Base-by-base conservation (phyloP, 805 yeast genomes). In the Teunomyces funiuensis region DNA sequence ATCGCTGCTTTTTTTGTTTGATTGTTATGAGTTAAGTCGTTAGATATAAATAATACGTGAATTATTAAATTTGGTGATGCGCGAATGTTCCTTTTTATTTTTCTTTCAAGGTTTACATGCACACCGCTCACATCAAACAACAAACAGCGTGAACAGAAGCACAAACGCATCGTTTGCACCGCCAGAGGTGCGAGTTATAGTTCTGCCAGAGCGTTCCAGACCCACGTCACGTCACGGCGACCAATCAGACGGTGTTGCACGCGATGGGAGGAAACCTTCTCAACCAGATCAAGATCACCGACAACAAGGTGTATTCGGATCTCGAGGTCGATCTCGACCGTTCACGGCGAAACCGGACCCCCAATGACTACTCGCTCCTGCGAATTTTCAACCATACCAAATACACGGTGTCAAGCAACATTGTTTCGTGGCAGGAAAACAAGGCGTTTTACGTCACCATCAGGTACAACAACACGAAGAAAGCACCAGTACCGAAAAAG, bases 241-340 rank as follows among this genome's bases (percentile, higher is more conserved):
- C n/a, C n/a, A n/a, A n/a, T n/a, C n/a, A n/a, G n/a, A n/a, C n/a
- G n/a, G n/a, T 22, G 25, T 22, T 22, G 25, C n/a, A n/a, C 16
- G 33, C 14, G 22, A 47, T 47, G 51, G 47, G 36, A 33, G 44
- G 37, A 42, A 28, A 42, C 28, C 52, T 58, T 22, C 39, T 61
- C 36, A 52, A 57, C 38, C 61, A 53, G 46, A 44, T 63, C 25
- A 58, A 57, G 52, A 63, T 63, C 26, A 54, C 65, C 17, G 56
- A 63, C 41, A 61, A 63, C 42, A 50, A 58, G 40, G 44, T 50
- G 20, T 63, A 58, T 39, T 55, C 61, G 29, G 45, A 57, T 48
- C 47, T 14, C 43, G 46, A 19, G 46, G 49, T 40, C 3, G 57
- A 52, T 29, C 48, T 49, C 18, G 44, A 57, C 25, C 55, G 67